Conservation (phyloP, 1,284 basidiomycete species). For the Cystobasidiaceae sp. region DNA sequence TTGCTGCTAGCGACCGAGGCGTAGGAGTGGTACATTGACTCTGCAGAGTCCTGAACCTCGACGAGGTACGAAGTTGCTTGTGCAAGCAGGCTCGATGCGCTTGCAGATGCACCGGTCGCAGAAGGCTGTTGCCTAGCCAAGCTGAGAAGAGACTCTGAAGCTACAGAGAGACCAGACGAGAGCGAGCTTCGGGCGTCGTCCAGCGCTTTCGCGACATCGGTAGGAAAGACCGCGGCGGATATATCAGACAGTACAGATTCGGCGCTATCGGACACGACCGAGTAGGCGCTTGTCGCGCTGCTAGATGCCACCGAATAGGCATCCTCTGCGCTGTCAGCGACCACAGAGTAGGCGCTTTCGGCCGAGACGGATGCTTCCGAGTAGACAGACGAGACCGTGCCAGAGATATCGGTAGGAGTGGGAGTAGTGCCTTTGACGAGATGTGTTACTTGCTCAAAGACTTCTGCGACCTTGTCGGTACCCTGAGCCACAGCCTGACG, state of each 20-base stretch:
- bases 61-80: slow-evolving; percentile 26
- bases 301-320: background rate
- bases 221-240: slow-evolving; percentile 14
- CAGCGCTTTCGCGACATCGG: slow-evolving; percentile 31
- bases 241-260: slow-evolving; percentile 8
- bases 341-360: slow-evolving; percentile 11
- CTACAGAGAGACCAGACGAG: slow-evolving; percentile 12
- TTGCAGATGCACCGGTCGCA: slow-evolving; percentile 33
- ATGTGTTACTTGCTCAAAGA: slow-evolving; percentile 3
- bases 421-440: slow-evolving; percentile 9
- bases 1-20: slow-evolving; percentile 13
- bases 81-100: slow-evolving; percentile 26
- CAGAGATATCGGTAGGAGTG: slow-evolving; percentile 10
- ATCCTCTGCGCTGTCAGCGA: background rate
- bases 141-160: slow-evolving; percentile 32
- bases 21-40: slow-evolving; percentile 18
- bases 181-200: slow-evolving; percentile 33
- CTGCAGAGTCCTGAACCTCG: slow-evolving; percentile 12
- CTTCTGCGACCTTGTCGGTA: background rate
- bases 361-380: slow-evolving; percentile 18
- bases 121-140: slow-evolving; percentile 33
- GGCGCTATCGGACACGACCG: background rate
- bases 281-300: background rate
- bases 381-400: slow-evolving; percentile 7
- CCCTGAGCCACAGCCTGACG: slow-evolving; percentile 33